phyloP scores from a whole-genome alignment of 768 basidiomycete genomes.

The Leucocoprinus leucothites region DNA sequence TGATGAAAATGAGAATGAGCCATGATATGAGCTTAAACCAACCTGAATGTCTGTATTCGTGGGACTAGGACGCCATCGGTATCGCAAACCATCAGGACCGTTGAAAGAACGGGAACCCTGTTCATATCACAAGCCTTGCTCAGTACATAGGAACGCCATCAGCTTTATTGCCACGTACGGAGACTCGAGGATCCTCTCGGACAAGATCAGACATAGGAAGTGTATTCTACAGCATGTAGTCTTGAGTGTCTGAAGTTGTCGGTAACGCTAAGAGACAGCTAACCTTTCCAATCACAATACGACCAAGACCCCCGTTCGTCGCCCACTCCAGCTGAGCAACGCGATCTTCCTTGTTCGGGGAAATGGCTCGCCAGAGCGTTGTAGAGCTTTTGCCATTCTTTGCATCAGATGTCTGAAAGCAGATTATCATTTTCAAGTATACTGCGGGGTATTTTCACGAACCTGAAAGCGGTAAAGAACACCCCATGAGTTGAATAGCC shows the following conservation, averaged over 20 bases:
- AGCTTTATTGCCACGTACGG: slow-evolving; percentile 39
- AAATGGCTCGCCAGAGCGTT: slow-evolving; percentile 77
- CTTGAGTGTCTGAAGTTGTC: slow-evolving; percentile 23
- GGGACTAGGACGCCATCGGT: slow-evolving; percentile 75
- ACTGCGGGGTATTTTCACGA: slow-evolving; percentile 18
- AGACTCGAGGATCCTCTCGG: slow-evolving; percentile 58
- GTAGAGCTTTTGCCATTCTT: slow-evolving; percentile 68
- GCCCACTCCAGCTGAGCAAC: slow-evolving; percentile 89
- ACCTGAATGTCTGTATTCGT: slow-evolving; percentile 60
- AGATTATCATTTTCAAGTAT: slow-evolving; percentile 20
- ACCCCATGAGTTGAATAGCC: slow-evolving; percentile 79
- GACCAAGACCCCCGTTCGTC: slow-evolving; percentile 77
- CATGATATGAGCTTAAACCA: slow-evolving; percentile 25
- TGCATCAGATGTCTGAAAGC: slow-evolving; percentile 57
- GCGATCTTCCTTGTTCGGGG: slow-evolving; percentile 82
- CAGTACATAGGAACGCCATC: slow-evolving; percentile 6
- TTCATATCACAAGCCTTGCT: slow-evolving; percentile 11
- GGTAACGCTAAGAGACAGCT: slow-evolving; percentile 17
- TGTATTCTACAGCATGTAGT: slow-evolving; percentile 50
- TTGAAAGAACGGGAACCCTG: slow-evolving; percentile 70
- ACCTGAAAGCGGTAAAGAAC: slow-evolving; percentile 81
- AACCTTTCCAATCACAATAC: slow-evolving; percentile 84
- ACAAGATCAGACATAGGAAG: slow-evolving; percentile 83
- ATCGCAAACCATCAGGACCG: slow-evolving; percentile 78
- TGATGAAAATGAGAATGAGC: slow-evolving; percentile 15